phyloP scores from a whole-genome alignment of 345 rosid genomes.

The Erodium maritimum region DNA sequence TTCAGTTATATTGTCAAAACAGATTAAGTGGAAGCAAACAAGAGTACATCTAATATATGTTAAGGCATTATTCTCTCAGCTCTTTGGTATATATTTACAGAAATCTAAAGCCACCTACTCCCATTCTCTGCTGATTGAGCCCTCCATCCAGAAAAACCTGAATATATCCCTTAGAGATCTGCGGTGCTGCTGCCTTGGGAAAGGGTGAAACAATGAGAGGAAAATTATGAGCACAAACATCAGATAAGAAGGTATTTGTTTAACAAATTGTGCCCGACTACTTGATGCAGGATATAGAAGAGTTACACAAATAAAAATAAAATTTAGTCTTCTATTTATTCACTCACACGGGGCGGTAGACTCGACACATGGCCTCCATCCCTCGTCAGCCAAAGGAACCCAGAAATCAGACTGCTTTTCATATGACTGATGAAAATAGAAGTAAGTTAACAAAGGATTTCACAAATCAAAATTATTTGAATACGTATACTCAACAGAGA shows the following conservation, averaged over 20 bases:
- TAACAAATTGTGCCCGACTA: neutral
- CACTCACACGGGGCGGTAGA: conserved; percentile 37
- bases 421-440: conserved; percentile 27
- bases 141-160: conserved; percentile 98
- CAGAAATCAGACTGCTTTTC: conserved; percentile 59
- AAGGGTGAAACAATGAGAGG: neutral
- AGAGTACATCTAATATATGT: neutral
- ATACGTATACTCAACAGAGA: neutral
- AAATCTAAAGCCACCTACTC: conserved; percentile 31
- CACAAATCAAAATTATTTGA: neutral
- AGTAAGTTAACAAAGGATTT: neutral
- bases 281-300: too few relatives aligned
- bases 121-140: conserved; percentile 94
- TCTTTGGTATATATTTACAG: neutral
- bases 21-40: neutral
- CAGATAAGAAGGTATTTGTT: neutral
- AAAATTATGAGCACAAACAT: neutral
- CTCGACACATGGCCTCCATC: conserved; percentile 64
- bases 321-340: neutral
- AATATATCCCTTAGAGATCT: conserved; percentile 53
- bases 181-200: conserved; percentile 37
- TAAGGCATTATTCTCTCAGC: neutral
- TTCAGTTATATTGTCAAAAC: neutral
- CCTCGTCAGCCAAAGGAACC: conserved; percentile 76
- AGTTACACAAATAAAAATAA: neutral